Conservation (phyloP, 108 stramenopile species). For the Ochromonas danica region DNA sequence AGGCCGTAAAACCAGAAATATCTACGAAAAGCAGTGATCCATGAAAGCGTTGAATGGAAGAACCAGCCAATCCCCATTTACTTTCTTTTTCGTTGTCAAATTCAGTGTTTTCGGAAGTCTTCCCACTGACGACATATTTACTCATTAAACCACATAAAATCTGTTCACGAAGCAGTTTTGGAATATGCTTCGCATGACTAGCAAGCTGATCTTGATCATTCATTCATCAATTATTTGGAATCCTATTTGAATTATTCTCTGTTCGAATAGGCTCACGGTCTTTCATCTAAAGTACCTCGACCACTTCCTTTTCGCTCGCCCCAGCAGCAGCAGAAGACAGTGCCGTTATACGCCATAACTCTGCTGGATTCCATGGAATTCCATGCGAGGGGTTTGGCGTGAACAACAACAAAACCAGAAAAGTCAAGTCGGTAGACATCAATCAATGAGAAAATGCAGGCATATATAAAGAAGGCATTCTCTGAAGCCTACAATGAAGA, state of each 20-base stretch:
- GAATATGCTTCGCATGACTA: background rate
- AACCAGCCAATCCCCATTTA: background rate
- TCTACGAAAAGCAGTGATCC: constrained; percentile 75
- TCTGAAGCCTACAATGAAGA: constrained; percentile 79
- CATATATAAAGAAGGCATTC: constrained; percentile 52
- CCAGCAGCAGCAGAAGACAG: no score
- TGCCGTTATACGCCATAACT: no score
- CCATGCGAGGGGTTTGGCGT: no score
- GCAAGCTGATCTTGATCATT: background rate
- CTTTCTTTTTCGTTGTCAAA: background rate
- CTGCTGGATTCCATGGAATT: no score
- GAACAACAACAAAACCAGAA: no score
- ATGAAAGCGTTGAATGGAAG: background rate
- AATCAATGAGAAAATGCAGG: no score
- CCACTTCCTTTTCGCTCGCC: no score
- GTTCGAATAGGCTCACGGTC: no score
- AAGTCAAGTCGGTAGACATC: no score
- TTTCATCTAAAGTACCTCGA: no score
- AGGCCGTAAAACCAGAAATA: constrained; percentile 76
- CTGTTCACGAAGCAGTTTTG: background rate
- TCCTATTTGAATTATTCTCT: no score
- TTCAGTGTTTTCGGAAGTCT: background rate
- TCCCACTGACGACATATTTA: background rate
- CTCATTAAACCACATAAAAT: background rate
- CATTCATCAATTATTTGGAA: no score